Evolutionary conservation across 305 asterid species (phyloP).

Genomic region (Rubia tinctorum): DNA sequence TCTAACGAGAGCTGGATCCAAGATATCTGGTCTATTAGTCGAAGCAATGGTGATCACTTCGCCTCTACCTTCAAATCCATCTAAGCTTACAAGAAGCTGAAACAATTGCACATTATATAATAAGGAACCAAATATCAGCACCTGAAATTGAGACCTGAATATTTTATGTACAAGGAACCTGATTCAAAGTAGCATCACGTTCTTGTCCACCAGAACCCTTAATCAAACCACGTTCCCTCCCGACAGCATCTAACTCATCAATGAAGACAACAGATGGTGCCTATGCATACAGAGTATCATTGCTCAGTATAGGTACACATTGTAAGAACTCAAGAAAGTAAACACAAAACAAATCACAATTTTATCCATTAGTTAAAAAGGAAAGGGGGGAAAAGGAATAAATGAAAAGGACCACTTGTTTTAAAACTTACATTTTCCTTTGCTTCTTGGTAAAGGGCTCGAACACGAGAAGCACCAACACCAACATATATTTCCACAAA

Average conservation of each 20-base stretch:
- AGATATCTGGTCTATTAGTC: slow-evolving; percentile 93
- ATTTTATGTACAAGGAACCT: slow-evolving; percentile 43
- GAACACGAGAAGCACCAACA: slow-evolving; percentile 99
- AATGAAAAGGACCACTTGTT: background rate
- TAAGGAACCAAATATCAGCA: slow-evolving; percentile 19
- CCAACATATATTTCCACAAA: slow-evolving; percentile 98
- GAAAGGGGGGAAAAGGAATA: background rate
- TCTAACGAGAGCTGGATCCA: slow-evolving; percentile 97
- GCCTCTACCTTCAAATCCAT: slow-evolving; percentile 99
- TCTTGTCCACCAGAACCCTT: slow-evolving; percentile 98
- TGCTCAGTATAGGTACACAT: background rate
- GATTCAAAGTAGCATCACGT: slow-evolving; percentile 98
- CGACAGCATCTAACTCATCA: slow-evolving; percentile 98
- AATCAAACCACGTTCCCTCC: slow-evolving; percentile 91
- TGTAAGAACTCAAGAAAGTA: background rate
- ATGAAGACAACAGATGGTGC: slow-evolving; percentile 98
- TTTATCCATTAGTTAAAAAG: background rate
- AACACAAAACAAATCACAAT: background rate
- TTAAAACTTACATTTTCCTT: slow-evolving; percentile 66
- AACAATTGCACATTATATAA: slow-evolving; percentile 34
- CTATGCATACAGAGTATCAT: slow-evolving; percentile 27
- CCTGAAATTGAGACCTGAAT: slow-evolving; percentile 12
- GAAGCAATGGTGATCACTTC: slow-evolving; percentile 98
- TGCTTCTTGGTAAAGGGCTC: slow-evolving; percentile 98
- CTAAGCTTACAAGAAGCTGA: slow-evolving; percentile 95